A percentile compares a stretch with the other conserved stretches of the same genome.
phyloP scores from a whole-genome alignment of 1,284 basidiomycete species.

The Trichosporon faecale region DNA sequence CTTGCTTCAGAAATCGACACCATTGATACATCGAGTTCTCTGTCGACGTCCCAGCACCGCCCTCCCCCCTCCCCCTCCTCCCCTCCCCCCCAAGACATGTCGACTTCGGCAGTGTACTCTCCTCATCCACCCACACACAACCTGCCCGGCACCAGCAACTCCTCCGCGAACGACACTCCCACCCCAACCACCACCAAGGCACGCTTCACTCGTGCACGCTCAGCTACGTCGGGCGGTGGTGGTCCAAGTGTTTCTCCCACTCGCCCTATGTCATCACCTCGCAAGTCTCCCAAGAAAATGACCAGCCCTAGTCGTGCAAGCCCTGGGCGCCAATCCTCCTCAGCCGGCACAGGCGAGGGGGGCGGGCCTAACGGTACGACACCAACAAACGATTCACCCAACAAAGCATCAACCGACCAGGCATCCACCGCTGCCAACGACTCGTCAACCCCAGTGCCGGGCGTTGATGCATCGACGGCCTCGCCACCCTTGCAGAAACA shows the following conservation, averaged over 20 bases:
- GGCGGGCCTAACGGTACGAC: neutral
- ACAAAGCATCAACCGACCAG: slow-evolving; percentile 1
- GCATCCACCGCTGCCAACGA: slow-evolving; percentile 1
- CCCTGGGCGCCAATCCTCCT: slow-evolving; percentile 8
- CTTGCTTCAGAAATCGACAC: neutral
- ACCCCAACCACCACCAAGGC: slow-evolving; percentile 16
- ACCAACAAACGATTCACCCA: neutral
- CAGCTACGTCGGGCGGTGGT: slow-evolving; percentile 13
- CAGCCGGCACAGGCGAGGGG: slow-evolving; percentile 1
- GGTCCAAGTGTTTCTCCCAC: slow-evolving; percentile 21
- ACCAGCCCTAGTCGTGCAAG: slow-evolving; percentile 13
- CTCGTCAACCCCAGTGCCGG: neutral
- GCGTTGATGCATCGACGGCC: neutral
- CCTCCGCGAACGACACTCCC: slow-evolving; percentile 1
- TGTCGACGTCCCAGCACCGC: neutral
- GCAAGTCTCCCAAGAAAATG: slow-evolving; percentile 26
- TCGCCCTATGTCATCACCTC: slow-evolving; percentile 13
- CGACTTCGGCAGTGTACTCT: slow-evolving; percentile 24
- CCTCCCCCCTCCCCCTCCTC: neutral
- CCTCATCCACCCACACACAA: slow-evolving; percentile 16
- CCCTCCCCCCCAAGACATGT: slow-evolving; percentile 14
- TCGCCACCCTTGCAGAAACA: slow-evolving; percentile 5
- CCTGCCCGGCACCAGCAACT: slow-evolving; percentile 4
- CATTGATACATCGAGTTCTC: neutral
- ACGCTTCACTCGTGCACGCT: slow-evolving; percentile 17